Evolutionary conservation across 164 flowering plant genomes (phyloP).

Genomic region (Macadamia tetraphylla): DNA sequence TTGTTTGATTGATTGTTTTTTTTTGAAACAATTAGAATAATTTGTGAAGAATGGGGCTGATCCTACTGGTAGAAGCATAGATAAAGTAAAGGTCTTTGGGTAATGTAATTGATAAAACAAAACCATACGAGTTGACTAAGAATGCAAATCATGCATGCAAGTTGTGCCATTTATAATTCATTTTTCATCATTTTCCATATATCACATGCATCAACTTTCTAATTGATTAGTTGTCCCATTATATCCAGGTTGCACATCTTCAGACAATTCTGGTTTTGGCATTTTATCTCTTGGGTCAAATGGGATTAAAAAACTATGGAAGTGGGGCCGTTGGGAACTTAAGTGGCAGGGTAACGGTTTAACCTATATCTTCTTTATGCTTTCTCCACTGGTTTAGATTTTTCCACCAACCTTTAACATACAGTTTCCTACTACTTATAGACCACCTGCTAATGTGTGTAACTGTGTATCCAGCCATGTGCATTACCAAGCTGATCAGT

Average conservation of each 20-base stretch:
- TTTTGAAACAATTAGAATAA: no score
- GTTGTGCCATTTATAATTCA: constrained; percentile 30
- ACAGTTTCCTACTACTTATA: constrained; percentile 14
- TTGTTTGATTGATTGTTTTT: no score
- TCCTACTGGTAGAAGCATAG: constrained; percentile 43
- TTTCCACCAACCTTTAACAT: constrained; percentile 64
- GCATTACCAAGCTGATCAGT: not conserved
- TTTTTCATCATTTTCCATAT: not conserved
- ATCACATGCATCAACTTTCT: not conserved
- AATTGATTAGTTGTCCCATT: not conserved
- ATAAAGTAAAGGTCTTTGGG: constrained; percentile 54
- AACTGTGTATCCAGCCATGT: not conserved
- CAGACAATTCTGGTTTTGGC: constrained; percentile 64
- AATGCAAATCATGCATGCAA: constrained; percentile 50
- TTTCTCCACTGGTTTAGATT: constrained; percentile 92
- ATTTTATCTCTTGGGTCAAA: constrained; percentile 65
- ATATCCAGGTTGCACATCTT: constrained; percentile 48
- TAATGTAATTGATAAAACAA: constrained; percentile 51
- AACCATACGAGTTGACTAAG: constrained; percentile 73
- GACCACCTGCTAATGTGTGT: not conserved
- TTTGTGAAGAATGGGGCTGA: constrained; percentile 71
- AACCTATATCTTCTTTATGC: constrained; percentile 52
- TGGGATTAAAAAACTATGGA: constrained; percentile 77
- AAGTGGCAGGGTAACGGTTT: constrained; percentile 60
- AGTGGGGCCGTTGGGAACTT: constrained; percentile 82